Conservation (phyloP, 2,329 filamentous ascomycete genomes). For the Talaromyces sp. region DNA sequence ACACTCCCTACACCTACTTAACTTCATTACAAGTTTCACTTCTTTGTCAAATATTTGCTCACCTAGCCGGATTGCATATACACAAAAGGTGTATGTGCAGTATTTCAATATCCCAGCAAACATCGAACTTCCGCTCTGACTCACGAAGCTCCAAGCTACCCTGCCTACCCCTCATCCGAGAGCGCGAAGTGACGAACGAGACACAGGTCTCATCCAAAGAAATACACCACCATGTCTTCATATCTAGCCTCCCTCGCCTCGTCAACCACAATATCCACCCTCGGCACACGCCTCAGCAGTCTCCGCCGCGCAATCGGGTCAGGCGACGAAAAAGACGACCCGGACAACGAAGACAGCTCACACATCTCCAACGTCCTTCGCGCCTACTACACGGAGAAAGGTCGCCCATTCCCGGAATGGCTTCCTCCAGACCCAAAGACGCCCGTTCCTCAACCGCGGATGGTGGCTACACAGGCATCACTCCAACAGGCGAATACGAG, state of each 20-base stretch:
- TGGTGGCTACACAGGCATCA: slow-evolving; percentile 54
- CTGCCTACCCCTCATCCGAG: slow-evolving; percentile 6
- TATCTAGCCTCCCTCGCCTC: slow-evolving; percentile 70
- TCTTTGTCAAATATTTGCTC: not conserved
- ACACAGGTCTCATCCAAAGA: not conserved
- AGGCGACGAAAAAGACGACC: slow-evolving; percentile 43
- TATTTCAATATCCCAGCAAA: no score
- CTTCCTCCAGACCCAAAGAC: slow-evolving; percentile 85
- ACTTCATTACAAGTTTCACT: not conserved
- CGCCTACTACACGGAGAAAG: slow-evolving; percentile 88
- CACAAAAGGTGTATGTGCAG: not conserved
- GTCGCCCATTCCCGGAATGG: slow-evolving; percentile 76
- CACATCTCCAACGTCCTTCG: slow-evolving; percentile 92
- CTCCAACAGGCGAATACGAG: slow-evolving; percentile 34
- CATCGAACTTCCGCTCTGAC: no score
- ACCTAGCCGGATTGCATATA: not conserved
- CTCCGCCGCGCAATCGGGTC: slow-evolving; percentile 49
- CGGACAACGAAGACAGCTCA: slow-evolving; percentile 71
- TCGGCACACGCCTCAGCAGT: slow-evolving; percentile 57
- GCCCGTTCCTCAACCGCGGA: slow-evolving; percentile 50
- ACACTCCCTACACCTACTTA: not conserved
- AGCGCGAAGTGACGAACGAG: not conserved
- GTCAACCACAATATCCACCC: slow-evolving; percentile 47
- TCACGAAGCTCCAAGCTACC: not conserved
- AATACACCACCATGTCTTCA: slow-evolving; percentile 60